A percentile compares a stretch with the other conserved stretches of the same genome.
phyloP scores from a whole-genome alignment of 2,329 filamentous ascomycete species.

The Pseudocercospora macadamiae region DNA sequence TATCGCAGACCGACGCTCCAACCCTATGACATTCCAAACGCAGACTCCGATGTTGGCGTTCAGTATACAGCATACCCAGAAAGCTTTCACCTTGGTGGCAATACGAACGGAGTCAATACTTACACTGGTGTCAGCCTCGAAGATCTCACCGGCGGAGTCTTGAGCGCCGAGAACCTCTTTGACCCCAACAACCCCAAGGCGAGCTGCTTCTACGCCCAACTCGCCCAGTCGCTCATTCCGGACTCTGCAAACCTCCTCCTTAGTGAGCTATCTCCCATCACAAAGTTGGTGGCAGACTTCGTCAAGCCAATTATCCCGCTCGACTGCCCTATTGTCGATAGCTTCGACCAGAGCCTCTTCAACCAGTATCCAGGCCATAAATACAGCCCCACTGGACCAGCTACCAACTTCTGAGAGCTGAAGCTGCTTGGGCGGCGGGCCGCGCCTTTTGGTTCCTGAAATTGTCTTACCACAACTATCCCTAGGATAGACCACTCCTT shows the following conservation, averaged over 20 bases:
- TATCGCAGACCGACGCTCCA: conserved; percentile 8
- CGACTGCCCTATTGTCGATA: conserved; percentile 26
- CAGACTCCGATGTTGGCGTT: conserved; percentile 13
- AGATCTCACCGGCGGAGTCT: conserved; percentile 45
- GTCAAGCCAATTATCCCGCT: conserved; percentile 21
- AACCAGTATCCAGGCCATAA: conserved; percentile 27
- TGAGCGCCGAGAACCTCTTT: conserved; percentile 37
- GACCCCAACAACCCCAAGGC: conserved; percentile 10
- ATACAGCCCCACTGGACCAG: conserved; percentile 27
- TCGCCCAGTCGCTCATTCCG: conserved; percentile 19
- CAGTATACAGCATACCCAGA: conserved; percentile 29
- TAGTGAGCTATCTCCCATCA: conserved; percentile 16
- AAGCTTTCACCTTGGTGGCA: conserved; percentile 39
- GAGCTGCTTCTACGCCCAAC: conserved; percentile 22
- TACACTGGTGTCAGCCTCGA: conserved; percentile 39
- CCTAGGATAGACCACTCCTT: neutral
- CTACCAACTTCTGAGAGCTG: conserved; percentile 21
- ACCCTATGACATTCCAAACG: conserved; percentile 15
- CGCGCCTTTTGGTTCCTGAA: neutral
- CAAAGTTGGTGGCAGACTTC: conserved; percentile 21
- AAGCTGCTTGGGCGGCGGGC: neutral
- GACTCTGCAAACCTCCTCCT: conserved; percentile 15
- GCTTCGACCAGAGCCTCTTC: conserved; percentile 20
- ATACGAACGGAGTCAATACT: conserved; percentile 39
- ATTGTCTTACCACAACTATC: neutral